phyloP scores from a whole-genome alignment of 495 filamentous ascomycete species.

The Talaromyces nanjingensis region DNA sequence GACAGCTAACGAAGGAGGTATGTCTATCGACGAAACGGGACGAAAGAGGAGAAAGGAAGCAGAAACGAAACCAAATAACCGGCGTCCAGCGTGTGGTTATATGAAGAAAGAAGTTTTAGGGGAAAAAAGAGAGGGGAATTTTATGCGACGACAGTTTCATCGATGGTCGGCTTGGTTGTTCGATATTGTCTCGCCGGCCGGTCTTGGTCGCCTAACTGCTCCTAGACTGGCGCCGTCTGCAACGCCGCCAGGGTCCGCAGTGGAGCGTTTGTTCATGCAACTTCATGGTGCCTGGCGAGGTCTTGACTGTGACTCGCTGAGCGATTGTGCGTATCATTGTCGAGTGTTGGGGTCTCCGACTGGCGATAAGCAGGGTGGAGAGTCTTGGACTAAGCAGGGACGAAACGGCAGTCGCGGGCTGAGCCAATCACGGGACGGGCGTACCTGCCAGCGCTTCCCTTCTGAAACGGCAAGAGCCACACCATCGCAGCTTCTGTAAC shows the following conservation, averaged over 20 bases:
- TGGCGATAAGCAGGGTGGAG: neutral
- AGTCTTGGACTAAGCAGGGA: neutral
- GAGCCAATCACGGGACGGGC: constrained; percentile 50
- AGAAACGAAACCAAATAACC: neutral
- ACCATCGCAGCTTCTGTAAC: neutral
- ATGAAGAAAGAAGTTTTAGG: neutral
- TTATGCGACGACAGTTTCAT: neutral
- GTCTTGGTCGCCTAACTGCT: neutral
- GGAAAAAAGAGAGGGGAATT: neutral
- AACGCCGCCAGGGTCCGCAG: neutral
- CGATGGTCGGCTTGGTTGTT: neutral
- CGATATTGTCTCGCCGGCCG: neutral
- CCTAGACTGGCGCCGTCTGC: constrained; percentile 56
- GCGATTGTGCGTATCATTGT: neutral
- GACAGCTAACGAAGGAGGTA: constrained; percentile 11
- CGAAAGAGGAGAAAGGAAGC: neutral
- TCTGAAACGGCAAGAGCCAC: neutral
- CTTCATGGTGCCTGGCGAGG: neutral
- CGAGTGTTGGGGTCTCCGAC: neutral
- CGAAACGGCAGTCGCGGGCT: constrained; percentile 44
- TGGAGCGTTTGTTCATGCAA: neutral
- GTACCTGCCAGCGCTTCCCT: neutral
- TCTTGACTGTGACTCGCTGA: neutral
- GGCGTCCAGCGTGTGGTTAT: neutral
- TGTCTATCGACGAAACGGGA: neutral